These are phyloP conservation scores for Microstegium vimineum DNA, from an alignment of 176 grass and related monocot genomes.

Conservation along the genomic window DNA sequence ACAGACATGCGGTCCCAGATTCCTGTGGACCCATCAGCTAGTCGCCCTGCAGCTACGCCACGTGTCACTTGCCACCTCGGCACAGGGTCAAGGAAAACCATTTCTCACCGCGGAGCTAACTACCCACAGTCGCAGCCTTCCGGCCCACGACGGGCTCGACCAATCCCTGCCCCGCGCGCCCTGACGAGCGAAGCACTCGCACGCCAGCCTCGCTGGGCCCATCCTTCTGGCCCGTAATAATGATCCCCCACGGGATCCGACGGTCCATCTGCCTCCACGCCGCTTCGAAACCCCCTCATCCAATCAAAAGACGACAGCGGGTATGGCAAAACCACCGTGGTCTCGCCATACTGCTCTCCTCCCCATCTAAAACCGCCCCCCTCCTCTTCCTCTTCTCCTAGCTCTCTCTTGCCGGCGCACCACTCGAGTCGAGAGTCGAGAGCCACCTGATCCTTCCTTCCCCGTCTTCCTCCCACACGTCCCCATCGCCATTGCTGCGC, in stretches of 20 bases:
- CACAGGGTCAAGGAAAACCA: neutral
- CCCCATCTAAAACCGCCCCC: slow-evolving; percentile 29
- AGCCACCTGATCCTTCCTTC: slow-evolving; percentile 6
- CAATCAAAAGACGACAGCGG: slow-evolving; percentile 51
- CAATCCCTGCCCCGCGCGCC: slow-evolving; percentile 9
- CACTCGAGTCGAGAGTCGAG: neutral
- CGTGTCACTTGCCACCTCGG: neutral
- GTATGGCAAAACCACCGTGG: slow-evolving; percentile 15
- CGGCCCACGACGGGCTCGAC: neutral
- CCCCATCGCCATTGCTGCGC: neutral
- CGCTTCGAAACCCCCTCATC: neutral
- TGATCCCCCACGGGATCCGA: neutral
- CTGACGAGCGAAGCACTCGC: neutral
- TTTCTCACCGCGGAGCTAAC: neutral
- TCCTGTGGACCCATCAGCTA: neutral
- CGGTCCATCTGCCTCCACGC: slow-evolving; percentile 18
- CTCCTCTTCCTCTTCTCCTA: neutral
- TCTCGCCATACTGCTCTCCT: slow-evolving; percentile 24
- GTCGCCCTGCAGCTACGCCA: neutral
- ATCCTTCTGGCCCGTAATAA: neutral
- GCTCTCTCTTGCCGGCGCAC: neutral
- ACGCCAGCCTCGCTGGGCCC: neutral
- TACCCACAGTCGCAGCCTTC: neutral
- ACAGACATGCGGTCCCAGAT: neutral
- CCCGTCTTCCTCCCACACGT: neutral